A percentile compares a stretch with the other conserved stretches of the same genome.
Evolutionary conservation across 2,329 filamentous ascomycete species (phyloP).

Genomic region (Aschersonia sp.): DNA sequence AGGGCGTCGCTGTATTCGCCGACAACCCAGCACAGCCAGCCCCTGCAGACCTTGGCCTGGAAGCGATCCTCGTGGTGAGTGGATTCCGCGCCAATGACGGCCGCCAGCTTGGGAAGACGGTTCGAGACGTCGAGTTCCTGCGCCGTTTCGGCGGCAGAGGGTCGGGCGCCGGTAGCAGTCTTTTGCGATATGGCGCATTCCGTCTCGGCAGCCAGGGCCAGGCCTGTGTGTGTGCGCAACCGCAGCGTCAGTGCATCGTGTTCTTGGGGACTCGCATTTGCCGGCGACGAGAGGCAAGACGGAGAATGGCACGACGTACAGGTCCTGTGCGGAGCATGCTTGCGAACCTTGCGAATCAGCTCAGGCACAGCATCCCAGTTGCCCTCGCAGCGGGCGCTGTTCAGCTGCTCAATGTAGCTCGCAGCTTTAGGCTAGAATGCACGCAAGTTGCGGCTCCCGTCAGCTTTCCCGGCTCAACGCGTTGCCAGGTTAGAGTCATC

Average conservation of each 20-base stretch:
- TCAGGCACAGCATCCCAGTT: slow-evolving; percentile 80
- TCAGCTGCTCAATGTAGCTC: slow-evolving; percentile 69
- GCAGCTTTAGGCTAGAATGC: slow-evolving; percentile 53
- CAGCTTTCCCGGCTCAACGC: slow-evolving; percentile 8
- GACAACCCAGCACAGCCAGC: slow-evolving; percentile 70
- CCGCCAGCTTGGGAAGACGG: slow-evolving; percentile 34
- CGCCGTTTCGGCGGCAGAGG: slow-evolving; percentile 26
- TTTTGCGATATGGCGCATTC: slow-evolving; percentile 50
- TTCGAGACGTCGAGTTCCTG: slow-evolving; percentile 28
- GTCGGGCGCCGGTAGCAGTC: slow-evolving; percentile 23
- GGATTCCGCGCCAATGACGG: slow-evolving; percentile 43
- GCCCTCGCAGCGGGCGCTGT: slow-evolving; percentile 75
- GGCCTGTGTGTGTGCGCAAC: slow-evolving; percentile 29
- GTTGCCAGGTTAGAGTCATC: slow-evolving; percentile 2
- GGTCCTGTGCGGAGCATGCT: slow-evolving; percentile 73
- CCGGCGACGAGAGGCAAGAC: no score
- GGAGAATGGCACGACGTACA: slow-evolving; percentile 41
- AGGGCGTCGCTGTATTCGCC: slow-evolving; percentile 52
- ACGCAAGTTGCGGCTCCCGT: neutral
- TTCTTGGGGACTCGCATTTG: no score
- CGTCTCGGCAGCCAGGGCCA: slow-evolving; percentile 53
- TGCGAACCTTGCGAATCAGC: slow-evolving; percentile 81
- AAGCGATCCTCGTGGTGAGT: slow-evolving; percentile 43
- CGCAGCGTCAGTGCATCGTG: no score
- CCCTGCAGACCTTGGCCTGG: slow-evolving; percentile 70